phyloP scores from a whole-genome alignment of 805 yeast genomes.

The Wickerhamiella lipophila region DNA sequence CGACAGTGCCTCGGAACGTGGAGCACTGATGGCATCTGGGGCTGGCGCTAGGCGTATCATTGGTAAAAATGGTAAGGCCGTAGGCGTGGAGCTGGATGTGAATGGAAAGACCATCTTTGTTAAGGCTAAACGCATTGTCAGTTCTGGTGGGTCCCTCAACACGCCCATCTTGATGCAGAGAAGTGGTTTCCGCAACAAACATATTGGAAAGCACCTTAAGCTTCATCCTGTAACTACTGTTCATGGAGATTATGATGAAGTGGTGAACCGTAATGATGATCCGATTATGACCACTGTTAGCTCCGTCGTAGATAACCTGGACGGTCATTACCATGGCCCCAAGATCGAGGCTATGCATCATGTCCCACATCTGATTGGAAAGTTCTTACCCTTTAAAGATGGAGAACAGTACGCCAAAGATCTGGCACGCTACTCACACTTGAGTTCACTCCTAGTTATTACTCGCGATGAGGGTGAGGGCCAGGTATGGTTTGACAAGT shows the following conservation, averaged over 20 bases:
- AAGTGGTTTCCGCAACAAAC: constrained; percentile 38
- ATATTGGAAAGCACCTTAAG: constrained; percentile 40
- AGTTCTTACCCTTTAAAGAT: constrained; percentile 34
- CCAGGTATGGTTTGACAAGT: constrained; percentile 28
- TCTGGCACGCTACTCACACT: constrained; percentile 30
- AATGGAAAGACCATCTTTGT: constrained; percentile 23
- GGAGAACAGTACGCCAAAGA: constrained; percentile 29
- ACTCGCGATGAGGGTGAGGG: constrained; percentile 38
- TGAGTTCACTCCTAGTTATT: constrained; percentile 33
- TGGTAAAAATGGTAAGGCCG: constrained; percentile 35
- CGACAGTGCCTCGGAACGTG: constrained; percentile 35
- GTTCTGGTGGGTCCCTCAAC: constrained; percentile 37
- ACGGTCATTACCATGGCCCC: constrained; percentile 42
- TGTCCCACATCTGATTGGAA: constrained; percentile 32
- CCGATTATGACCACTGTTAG: constrained; percentile 41
- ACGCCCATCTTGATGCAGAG: constrained; percentile 38
- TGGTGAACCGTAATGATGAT: constrained; percentile 31
- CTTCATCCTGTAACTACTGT: constrained; percentile 38
- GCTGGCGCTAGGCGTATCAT: constrained; percentile 32
- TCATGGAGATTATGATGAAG: constrained; percentile 34
- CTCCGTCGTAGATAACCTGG: constrained; percentile 37
- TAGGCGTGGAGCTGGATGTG: constrained; percentile 34
- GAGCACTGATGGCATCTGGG: constrained; percentile 36
- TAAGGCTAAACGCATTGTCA: constrained; percentile 35
- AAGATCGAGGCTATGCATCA: constrained; percentile 39